Evolutionary conservation across 495 filamentous ascomycete genomes (phyloP).

Genomic region (Wilcoxina mikolae): DNA sequence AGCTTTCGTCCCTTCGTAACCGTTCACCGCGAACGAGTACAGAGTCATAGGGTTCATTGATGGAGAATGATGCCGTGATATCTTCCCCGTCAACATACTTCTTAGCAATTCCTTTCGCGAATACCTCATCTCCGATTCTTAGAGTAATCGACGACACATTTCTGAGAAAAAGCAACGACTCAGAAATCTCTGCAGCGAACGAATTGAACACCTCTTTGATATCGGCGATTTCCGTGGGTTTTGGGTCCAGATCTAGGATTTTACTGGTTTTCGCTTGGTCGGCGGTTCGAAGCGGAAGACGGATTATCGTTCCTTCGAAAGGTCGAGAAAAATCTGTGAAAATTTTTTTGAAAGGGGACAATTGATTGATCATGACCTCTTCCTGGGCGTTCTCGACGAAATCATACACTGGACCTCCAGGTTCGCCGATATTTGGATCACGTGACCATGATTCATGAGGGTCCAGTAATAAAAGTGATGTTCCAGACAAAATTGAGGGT

Average conservation of each 20-base stretch:
- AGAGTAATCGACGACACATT: conserved; percentile 29
- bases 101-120: conserved; percentile 16
- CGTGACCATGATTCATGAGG: conserved; percentile 33
- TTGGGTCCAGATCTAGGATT: conserved; percentile 21
- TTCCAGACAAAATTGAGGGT: conserved; percentile 31
- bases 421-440: conserved; percentile 12
- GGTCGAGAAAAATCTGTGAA: conserved; percentile 9
- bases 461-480: conserved; percentile 32
- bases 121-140: conserved; percentile 17
- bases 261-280: conserved; percentile 18
- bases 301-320: conserved; percentile 32
- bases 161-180: conserved; percentile 32
- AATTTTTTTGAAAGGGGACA: conserved; percentile 28
- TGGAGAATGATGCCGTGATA: conserved; percentile 1
- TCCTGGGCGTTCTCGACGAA: conserved; percentile 25
- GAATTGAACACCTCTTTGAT: conserved; percentile 29
- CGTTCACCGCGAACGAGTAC: conserved; percentile 14
- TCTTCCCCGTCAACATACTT: conserved; percentile 9
- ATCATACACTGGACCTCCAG: conserved; percentile 32
- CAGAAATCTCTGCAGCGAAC: conserved; percentile 29
- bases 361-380: conserved; percentile 30
- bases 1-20: conserved; percentile 4
- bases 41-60: conserved; percentile 5
- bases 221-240: conserved; percentile 21
- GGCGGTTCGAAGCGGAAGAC: conserved; percentile 32